Conservation (phyloP, 768 basidiomycete genomes). For the Termitomyces sp. region DNA sequence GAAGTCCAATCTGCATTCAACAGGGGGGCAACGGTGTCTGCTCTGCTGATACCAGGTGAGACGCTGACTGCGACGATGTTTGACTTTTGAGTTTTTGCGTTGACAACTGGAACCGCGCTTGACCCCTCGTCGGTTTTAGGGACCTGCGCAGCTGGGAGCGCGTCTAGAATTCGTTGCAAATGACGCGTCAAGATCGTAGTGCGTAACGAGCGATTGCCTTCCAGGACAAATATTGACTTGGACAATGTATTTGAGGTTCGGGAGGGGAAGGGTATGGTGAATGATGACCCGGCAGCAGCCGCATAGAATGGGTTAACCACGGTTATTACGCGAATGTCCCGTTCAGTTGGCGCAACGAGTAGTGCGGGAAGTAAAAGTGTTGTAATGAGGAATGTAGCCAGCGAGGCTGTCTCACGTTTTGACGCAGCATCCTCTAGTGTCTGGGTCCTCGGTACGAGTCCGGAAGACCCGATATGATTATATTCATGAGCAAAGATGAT, state of each 20-base stretch:
- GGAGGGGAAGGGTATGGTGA: slow-evolving; percentile 23
- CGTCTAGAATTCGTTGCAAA: slow-evolving; percentile 81
- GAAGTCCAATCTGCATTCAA: slow-evolving; percentile 45
- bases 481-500: slow-evolving; percentile 80
- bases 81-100: slow-evolving; percentile 46
- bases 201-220: slow-evolving; percentile 65
- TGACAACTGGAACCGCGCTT: slow-evolving; percentile 34
- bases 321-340: slow-evolving; percentile 87
- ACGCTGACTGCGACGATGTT: slow-evolving; percentile 76
- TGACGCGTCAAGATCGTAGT: slow-evolving; percentile 67
- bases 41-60: slow-evolving; percentile 72
- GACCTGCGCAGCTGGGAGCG: slow-evolving; percentile 63
- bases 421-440: slow-evolving; percentile 25
- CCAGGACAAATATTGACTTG: slow-evolving; percentile 44
- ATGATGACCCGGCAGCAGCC: slow-evolving; percentile 55
- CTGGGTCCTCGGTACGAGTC: slow-evolving; percentile 20
- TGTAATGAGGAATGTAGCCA: slow-evolving; percentile 75
- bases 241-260: slow-evolving; percentile 5
- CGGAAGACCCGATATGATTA: slow-evolving; percentile 50
- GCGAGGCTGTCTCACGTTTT: slow-evolving; percentile 43
- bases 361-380: slow-evolving; percentile 79
- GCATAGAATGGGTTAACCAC: slow-evolving; percentile 89
- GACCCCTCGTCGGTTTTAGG: slow-evolving; percentile 38
- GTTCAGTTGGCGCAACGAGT: slow-evolving; percentile 79
- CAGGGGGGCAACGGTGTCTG: slow-evolving; percentile 61